phyloP scores from a whole-genome alignment of 2,329 filamentous ascomycete genomes.

The Colletotrichum magnum region DNA sequence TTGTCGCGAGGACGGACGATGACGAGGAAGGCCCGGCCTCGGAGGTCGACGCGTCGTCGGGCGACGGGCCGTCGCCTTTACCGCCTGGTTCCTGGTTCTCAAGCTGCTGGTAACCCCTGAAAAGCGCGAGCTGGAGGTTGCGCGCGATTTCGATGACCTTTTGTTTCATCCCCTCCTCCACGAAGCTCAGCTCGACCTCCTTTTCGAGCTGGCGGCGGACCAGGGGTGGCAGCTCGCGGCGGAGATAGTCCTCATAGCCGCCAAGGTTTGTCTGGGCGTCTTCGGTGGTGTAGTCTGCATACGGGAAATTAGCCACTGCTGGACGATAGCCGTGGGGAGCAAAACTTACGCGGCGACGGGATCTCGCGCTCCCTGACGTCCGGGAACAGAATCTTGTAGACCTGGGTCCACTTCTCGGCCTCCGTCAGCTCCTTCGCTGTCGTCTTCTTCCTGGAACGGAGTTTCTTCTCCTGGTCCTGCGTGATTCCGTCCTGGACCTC shows the following conservation, averaged over 20 bases:
- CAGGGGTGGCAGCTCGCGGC: conserved; percentile 50
- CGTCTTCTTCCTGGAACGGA: conserved; percentile 52
- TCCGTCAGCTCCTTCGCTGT: conserved; percentile 49
- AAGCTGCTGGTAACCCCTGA: conserved; percentile 42
- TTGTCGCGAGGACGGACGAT: neutral
- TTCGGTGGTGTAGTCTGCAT: conserved; percentile 51
- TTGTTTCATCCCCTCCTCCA: conserved; percentile 45
- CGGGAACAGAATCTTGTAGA: conserved; percentile 55
- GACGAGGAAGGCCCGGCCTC: neutral
- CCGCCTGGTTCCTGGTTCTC: conserved; percentile 19
- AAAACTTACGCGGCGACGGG: conserved; percentile 36
- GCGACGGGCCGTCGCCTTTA: neutral
- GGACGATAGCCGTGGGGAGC: rapidly evolving
- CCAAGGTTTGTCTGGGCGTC: conserved; percentile 43
- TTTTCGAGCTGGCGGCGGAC: conserved; percentile 50
- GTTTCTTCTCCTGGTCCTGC: conserved; percentile 50
- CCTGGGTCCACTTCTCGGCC: conserved; percentile 54
- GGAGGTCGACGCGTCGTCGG: neutral
- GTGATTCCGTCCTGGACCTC: conserved; percentile 54
- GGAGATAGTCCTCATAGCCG: conserved; percentile 47
- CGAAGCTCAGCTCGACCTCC: conserved; percentile 45
- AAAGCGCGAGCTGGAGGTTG: conserved; percentile 42
- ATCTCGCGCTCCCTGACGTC: conserved; percentile 44
- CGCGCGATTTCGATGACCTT: conserved; percentile 45
- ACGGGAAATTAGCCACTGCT: no score